Conservation (phyloP, 352 stramenopile genomes). For the Globisporangium paddicum region DNA sequence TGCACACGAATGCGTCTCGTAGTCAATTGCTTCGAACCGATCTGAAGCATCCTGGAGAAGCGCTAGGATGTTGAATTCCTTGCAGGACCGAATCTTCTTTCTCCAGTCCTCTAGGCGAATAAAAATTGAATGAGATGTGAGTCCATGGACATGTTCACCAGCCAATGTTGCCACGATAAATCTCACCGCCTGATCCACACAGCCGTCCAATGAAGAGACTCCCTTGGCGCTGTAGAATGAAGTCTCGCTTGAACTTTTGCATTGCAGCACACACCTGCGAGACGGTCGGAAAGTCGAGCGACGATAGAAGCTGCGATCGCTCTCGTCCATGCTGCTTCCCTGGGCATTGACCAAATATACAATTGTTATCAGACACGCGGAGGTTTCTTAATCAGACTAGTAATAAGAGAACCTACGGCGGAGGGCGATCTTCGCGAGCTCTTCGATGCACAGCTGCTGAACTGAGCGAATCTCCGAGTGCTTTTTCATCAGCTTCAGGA, state of each 20-base stretch:
- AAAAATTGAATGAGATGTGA: not conserved
- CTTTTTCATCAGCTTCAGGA: constrained; percentile 42
- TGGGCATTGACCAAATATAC: not conserved
- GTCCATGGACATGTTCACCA: not conserved
- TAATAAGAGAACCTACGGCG: constrained; percentile 16
- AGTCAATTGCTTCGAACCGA: constrained; percentile 11
- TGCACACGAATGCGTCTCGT: constrained; percentile 8
- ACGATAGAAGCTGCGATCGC: constrained; percentile 12
- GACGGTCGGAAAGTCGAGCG: constrained; percentile 21
- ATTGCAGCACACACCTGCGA: constrained; percentile 32
- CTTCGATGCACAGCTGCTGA: constrained; percentile 33
- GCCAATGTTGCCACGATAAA: not conserved
- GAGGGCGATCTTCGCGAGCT: constrained; percentile 36
- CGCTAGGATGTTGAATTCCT: constrained; percentile 17
- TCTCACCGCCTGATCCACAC: constrained; percentile 21
- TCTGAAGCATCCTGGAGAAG: constrained; percentile 16
- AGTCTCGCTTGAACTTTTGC: constrained; percentile 46
- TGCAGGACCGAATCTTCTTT: constrained; percentile 18
- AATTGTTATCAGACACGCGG: not conserved
- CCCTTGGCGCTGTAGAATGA: constrained; percentile 24
- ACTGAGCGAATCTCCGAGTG: constrained; percentile 27
- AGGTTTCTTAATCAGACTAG: not conserved
- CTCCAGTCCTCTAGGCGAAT: constrained; percentile 27
- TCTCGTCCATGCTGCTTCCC: not conserved
- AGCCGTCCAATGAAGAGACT: constrained; percentile 47